phyloP scores from a whole-genome alignment of 148 eudicot genomes.

The Beta vulgaris region DNA sequence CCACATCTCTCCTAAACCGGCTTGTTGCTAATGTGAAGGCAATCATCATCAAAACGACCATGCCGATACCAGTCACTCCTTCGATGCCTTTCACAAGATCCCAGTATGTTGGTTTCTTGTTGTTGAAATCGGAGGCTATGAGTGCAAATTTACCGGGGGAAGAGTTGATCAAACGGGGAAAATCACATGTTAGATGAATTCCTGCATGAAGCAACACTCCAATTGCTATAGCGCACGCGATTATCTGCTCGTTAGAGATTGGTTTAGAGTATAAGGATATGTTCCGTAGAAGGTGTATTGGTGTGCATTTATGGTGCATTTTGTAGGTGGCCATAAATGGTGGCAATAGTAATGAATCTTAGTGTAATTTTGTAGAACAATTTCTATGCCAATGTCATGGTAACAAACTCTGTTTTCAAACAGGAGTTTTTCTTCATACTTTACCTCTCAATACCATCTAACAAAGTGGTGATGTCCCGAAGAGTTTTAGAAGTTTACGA shows the following conservation, averaged over 20 bases:
- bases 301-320: too few species aligned
- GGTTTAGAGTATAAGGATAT: neutral
- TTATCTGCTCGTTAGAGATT: constrained; percentile 41
- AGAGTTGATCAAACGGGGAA: constrained; percentile 60
- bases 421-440: too few species aligned
- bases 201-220: constrained; percentile 77
- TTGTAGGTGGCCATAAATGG: too few species aligned
- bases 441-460: too few species aligned
- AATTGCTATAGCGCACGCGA: constrained; percentile 67
- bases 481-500: too few species aligned
- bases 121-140: constrained; percentile 59
- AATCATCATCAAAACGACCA: constrained; percentile 76
- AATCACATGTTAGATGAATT: constrained; percentile 76
- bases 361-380: too few species aligned
- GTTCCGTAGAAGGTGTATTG: neutral
- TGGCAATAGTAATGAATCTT: too few species aligned
- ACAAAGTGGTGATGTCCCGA: too few species aligned
- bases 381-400: too few species aligned
- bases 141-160: constrained; percentile 62
- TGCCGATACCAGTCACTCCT: constrained; percentile 73
- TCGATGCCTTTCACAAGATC: constrained; percentile 50
- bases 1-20: constrained; percentile 54
- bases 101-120: constrained; percentile 57
- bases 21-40: constrained; percentile 80
- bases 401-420: too few species aligned